These are phyloP conservation scores for Tephrocybe sp. DNA, from an alignment of 768 basidiomycete genomes.

Conservation along the genomic window DNA sequence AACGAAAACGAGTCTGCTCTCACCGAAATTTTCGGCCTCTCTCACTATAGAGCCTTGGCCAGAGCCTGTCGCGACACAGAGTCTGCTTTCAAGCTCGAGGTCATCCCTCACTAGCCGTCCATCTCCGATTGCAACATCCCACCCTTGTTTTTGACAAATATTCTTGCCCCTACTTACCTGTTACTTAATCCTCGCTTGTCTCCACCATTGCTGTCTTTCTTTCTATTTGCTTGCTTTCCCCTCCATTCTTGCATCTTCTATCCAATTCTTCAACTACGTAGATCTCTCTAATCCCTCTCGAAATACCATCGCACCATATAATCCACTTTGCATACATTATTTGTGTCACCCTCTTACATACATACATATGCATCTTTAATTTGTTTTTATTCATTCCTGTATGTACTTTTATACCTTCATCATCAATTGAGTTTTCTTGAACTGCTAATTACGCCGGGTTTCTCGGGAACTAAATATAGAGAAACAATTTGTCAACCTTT, in stretches of 20 bases:
- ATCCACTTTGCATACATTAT: conserved; percentile 22
- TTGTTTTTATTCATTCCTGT: neutral
- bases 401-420: conserved; percentile 15
- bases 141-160: conserved; percentile 11
- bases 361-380: conserved; percentile 11
- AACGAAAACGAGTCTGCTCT: conserved; percentile 64
- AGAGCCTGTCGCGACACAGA: conserved; percentile 70
- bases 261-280: conserved; percentile 17
- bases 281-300: conserved; percentile 21
- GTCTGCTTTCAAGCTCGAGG: conserved; percentile 73
- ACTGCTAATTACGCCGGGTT: neutral
- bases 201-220: conserved; percentile 42
- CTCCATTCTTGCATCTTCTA: conserved; percentile 26
- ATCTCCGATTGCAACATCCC: neutral
- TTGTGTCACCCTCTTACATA: conserved; percentile 13
- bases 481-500: conserved; percentile 9
- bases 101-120: conserved; percentile 35
- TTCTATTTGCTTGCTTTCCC: conserved; percentile 26
- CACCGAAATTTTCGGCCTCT: conserved; percentile 67
- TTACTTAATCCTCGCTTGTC: conserved; percentile 18
- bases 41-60: conserved; percentile 70
- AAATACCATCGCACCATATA: conserved; percentile 24
- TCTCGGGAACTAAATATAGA: conserved; percentile 10
- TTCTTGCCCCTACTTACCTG: conserved; percentile 9
- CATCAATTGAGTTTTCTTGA: neutral